Conservation (phyloP, 371 early-diverging fungal species). For the Amoeboradix gromovi region DNA sequence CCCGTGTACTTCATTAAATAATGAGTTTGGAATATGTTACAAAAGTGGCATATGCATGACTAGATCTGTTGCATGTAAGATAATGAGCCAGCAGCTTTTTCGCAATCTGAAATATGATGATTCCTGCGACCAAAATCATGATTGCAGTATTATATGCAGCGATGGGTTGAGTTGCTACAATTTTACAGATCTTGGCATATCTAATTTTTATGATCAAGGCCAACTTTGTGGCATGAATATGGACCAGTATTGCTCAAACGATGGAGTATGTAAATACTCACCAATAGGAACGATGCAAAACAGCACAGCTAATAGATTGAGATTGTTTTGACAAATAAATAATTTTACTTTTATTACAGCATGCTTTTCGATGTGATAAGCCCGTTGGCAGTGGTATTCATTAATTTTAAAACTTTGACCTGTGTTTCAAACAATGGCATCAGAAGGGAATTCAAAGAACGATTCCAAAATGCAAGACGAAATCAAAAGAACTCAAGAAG, state of each 20-base stretch:
- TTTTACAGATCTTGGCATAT: not conserved
- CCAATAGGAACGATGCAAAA: not conserved
- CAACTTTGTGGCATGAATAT: not conserved
- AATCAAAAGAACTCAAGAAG: constrained; percentile 8
- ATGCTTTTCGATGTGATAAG: too few species aligned
- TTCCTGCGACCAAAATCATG: not conserved
- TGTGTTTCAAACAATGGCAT: too few species aligned
- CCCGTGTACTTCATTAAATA: not conserved
- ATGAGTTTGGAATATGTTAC: not conserved
- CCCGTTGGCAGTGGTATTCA: too few species aligned
- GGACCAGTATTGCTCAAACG: not conserved
- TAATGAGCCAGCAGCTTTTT: not conserved
- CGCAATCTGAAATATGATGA: not conserved
- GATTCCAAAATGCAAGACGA: too few species aligned
- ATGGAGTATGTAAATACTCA: not conserved
- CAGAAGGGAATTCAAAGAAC: too few species aligned
- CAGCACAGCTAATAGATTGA: not conserved
- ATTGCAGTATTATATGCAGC: not conserved
- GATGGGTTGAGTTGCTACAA: not conserved
- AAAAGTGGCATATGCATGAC: not conserved
- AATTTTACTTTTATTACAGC: too few species aligned
- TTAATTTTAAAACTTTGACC: too few species aligned
- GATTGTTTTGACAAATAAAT: not conserved
- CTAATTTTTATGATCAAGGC: not conserved
- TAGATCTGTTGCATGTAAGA: not conserved